A percentile compares a stretch with the other conserved stretches of the same genome.
phyloP scores from a whole-genome alignment of 2,329 filamentous ascomycete species.

The Coniochaeta ligniaria region DNA sequence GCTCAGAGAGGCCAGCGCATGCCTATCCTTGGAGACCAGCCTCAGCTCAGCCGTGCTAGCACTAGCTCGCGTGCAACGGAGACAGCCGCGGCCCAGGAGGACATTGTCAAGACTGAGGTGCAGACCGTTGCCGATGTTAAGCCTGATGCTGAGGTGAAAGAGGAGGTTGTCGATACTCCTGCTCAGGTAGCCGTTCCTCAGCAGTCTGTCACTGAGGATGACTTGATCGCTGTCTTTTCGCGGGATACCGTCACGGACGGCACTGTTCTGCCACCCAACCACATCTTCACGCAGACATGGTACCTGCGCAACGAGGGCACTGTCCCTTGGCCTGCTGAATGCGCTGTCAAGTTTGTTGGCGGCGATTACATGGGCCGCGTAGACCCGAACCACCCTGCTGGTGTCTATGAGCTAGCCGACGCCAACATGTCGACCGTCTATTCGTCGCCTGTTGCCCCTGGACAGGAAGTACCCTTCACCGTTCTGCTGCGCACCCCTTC shows the following conservation, averaged over 20 bases:
- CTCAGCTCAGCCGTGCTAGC: conserved; percentile 9
- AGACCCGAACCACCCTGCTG: conserved; percentile 72
- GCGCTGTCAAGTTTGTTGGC: conserved; percentile 83
- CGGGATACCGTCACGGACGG: conserved; percentile 76
- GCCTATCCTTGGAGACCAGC: conserved; percentile 65
- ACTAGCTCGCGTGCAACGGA: conserved; percentile 44
- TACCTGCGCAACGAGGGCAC: conserved; percentile 79
- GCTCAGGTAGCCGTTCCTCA: conserved; percentile 8
- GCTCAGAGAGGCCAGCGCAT: conserved; percentile 64
- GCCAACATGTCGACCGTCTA: conserved; percentile 80
- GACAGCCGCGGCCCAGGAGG: conserved; percentile 13
- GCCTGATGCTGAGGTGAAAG: conserved; percentile 1
- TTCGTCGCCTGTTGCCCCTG: conserved; percentile 60
- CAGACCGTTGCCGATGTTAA: conserved; percentile 60
- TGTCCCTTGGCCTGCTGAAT: conserved; percentile 77
- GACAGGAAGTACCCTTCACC: conserved; percentile 72
- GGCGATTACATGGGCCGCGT: conserved; percentile 96
- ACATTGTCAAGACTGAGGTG: conserved; percentile 39
- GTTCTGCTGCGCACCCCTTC: conserved; percentile 76
- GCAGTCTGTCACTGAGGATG: conserved; percentile 14
- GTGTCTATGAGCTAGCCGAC: conserved; percentile 65
- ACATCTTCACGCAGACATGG: conserved; percentile 86
- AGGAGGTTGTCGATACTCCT: conserved; percentile 16
- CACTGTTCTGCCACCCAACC: conserved; percentile 60
- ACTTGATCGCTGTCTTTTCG: conserved; percentile 57